phyloP scores from a whole-genome alignment of 768 basidiomycete genomes.

The Pholiota molesta region DNA sequence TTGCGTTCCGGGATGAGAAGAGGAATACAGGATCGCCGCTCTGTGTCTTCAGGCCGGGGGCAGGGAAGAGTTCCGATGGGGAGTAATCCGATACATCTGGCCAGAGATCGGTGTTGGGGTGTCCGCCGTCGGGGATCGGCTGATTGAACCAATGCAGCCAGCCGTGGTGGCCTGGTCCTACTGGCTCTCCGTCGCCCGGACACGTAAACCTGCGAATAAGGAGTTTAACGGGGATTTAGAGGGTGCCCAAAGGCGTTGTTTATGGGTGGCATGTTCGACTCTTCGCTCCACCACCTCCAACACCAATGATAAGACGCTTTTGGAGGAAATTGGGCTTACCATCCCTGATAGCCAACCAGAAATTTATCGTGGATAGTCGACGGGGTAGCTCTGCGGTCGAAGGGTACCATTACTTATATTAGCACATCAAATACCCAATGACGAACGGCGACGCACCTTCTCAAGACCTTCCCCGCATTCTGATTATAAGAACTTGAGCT shows the following conservation, averaged over 20 bases:
- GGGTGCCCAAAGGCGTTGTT: background rate
- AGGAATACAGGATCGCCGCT: conserved; percentile 64
- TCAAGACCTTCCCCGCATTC: conserved; percentile 38
- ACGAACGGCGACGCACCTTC: conserved; percentile 35
- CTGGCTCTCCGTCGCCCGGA: conserved; percentile 65
- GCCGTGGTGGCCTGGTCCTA: conserved; percentile 77
- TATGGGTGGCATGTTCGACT: background rate
- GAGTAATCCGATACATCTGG: conserved; percentile 76
- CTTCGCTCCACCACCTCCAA: background rate
- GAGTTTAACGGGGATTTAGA: background rate
- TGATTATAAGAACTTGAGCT: conserved; percentile 24
- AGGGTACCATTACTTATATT: background rate
- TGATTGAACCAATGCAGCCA: conserved; percentile 85
- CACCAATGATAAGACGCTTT: background rate
- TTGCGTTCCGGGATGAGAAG: conserved; percentile 78
- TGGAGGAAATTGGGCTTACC: conserved; percentile 41
- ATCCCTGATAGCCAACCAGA: conserved; percentile 87
- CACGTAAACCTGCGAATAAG: conserved; percentile 65
- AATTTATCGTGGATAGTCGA: conserved; percentile 84
- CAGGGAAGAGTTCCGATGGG: conserved; percentile 69
- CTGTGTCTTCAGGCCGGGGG: conserved; percentile 63
- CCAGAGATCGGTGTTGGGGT: conserved; percentile 77
- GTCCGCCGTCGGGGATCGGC: conserved; percentile 71
- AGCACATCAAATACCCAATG: background rate
- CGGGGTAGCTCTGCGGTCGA: conserved; percentile 59